A percentile compares a stretch with the other conserved stretches of the same genome.
Conservation (phyloP, 495 filamentous ascomycete species). For the Penicillium riverlandense region DNA sequence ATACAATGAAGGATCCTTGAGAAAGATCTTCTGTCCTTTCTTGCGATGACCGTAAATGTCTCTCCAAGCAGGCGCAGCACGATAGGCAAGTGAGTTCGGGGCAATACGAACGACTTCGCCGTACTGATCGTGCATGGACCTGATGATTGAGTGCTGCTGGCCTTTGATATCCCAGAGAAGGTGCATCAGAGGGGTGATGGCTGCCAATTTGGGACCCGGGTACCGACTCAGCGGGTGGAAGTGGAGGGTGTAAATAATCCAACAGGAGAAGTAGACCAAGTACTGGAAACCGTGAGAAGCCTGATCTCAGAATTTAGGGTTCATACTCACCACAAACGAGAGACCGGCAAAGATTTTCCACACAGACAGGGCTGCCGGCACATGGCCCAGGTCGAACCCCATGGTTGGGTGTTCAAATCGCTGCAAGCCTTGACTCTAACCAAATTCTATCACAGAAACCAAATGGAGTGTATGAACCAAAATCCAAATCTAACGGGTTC, state of each 20-base stretch:
- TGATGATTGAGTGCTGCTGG: slow-evolving; percentile 16
- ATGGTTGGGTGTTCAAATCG: not conserved
- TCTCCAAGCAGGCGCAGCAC: slow-evolving; percentile 44
- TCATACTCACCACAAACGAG: slow-evolving; percentile 1
- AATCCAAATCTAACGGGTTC: not conserved
- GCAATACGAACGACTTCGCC: slow-evolving; percentile 48
- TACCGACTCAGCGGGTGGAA: slow-evolving; percentile 11
- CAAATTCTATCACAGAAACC: not conserved
- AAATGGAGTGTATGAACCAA: not conserved
- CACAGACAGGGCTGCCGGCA: not conserved
- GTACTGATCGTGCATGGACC: slow-evolving; percentile 42
- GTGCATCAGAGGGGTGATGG: slow-evolving; percentile 10
- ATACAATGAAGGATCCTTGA: slow-evolving; percentile 28
- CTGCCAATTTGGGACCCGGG: slow-evolving; percentile 13
- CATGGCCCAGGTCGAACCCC: not conserved
- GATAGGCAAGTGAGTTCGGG: slow-evolving; percentile 47
- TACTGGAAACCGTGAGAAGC: slow-evolving; percentile 1
- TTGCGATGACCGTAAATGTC: slow-evolving; percentile 50
- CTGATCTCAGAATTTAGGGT: not conserved
- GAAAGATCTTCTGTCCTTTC: slow-evolving; percentile 20
- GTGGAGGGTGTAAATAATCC: slow-evolving; percentile 5
- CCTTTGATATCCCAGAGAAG: slow-evolving; percentile 14
- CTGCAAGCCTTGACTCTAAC: not conserved
- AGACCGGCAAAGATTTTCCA: not conserved
- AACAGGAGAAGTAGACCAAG: not conserved